These are phyloP conservation scores for Thelephora ganbajun DNA, from an alignment of 768 basidiomycete genomes.

Conservation along the genomic window DNA sequence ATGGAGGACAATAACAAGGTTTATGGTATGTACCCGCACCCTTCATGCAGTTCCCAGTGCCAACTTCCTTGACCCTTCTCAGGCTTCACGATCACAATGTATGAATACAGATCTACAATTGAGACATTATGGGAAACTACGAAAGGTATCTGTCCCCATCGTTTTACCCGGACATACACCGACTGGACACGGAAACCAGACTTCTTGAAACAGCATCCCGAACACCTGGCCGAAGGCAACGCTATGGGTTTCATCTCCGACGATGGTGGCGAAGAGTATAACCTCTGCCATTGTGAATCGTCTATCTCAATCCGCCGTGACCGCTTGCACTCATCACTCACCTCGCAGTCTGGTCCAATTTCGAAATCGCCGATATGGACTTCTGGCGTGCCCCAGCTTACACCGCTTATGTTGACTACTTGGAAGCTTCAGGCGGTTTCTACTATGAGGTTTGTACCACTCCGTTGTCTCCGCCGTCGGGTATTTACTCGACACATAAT, in stretches of 20 bases:
- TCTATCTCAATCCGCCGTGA: background rate
- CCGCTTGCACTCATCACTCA: background rate
- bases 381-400: constrained; percentile 84
- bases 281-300: constrained; percentile 46
- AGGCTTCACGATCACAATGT: constrained; percentile 53
- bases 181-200: constrained; percentile 19
- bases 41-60: background rate
- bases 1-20: constrained; percentile 60
- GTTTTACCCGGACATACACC: constrained; percentile 20
- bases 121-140: constrained; percentile 46
- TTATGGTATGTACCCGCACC: constrained; percentile 33
- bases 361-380: constrained; percentile 77
- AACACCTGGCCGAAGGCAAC: constrained; percentile 42
- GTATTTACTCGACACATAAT: constrained; percentile 4
- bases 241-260: constrained; percentile 52
- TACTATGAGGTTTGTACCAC: constrained; percentile 56
- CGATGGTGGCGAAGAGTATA: constrained; percentile 49
- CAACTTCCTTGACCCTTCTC: background rate
- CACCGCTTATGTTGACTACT: constrained; percentile 65
- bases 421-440: constrained; percentile 77
- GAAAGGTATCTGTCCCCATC: constrained; percentile 30
- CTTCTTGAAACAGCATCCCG: constrained; percentile 38
- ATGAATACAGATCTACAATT: constrained; percentile 52
- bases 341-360: constrained; percentile 46
- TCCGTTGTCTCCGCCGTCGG: background rate